Base-by-base conservation (phyloP, 257 asterid genomes). In the Striga asiatica region DNA sequence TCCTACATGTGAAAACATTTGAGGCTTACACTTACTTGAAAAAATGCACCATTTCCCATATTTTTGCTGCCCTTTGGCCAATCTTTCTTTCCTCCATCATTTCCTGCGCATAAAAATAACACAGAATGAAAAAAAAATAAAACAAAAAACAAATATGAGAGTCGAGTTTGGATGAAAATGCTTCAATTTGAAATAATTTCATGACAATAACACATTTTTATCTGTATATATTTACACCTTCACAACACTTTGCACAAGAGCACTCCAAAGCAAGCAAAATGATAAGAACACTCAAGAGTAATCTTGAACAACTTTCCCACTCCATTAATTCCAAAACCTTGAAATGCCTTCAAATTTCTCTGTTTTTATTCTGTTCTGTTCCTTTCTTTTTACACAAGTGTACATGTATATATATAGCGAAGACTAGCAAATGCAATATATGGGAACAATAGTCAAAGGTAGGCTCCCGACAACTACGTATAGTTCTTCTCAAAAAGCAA, bases 371-470 rank as follows among this genome's bases (percentile, higher is more conserved):
- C n/a, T n/a, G n/a, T n/a, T n/a, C n/a, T n/a, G n/a, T 28, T 60
- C 24, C 50, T 58, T 19, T 58, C 61, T 25, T 20, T 42, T 8
- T 58, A 37, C 34, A 32, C 41, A 14, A 10, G 43, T 10, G 43
- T 39, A 14, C 7, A 5, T 16, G 21, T 13, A 41, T 22, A 66
- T 32, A 28, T 58, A 53, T 28, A 70, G 77, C 46, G 76, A 64
- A 58, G 68, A 27, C 57, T 23, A 18, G 29, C 4, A 23, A 57
- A 20, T 32, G 56, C 17, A 69, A 17, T 13, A 50, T 66, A 71
- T 75, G 71, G n/a, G 75, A 68, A 75, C 71, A 28, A 19, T 68
- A 65, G 94, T 84, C 93, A 88, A 81, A 78, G 76, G 25, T 61
- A 65, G 78, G 73, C 66, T 78, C 72, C 79, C 73, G 67, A 78